phyloP scores from a whole-genome alignment of 257 asterid genomes.

The Osmanthus fragrans region DNA sequence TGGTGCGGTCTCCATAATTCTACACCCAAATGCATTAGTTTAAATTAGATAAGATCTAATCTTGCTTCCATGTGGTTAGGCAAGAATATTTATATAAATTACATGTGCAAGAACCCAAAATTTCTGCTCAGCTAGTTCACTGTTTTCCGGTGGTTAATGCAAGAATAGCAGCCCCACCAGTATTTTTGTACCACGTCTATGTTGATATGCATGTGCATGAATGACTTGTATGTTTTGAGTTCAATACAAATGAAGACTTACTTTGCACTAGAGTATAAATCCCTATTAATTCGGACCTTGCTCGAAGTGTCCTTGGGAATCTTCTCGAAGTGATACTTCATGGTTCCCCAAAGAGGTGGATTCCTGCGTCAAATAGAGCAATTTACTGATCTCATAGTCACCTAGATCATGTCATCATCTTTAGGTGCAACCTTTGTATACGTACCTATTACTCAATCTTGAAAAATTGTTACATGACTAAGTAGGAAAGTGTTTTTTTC shows the following conservation, averaged over 20 bases:
- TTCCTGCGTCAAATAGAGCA: slow-evolving; percentile 49
- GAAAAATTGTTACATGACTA: not conserved
- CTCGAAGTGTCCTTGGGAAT: slow-evolving; percentile 91
- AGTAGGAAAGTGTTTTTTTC: not conserved
- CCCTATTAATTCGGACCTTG: slow-evolving; percentile 91
- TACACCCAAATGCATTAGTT: slow-evolving; percentile 29
- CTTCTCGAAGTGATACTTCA: slow-evolving; percentile 88
- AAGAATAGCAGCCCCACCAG: not conserved
- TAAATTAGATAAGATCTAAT: not conserved
- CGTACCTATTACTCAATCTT: not conserved
- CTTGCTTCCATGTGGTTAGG: not conserved
- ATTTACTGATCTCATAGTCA: not conserved
- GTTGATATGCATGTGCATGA: not conserved
- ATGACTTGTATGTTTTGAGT: not conserved
- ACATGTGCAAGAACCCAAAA: not conserved
- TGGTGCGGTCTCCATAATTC: slow-evolving; percentile 96
- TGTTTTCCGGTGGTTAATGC: not conserved
- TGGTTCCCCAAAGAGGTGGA: slow-evolving; percentile 95
- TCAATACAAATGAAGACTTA: slow-evolving; percentile 36
- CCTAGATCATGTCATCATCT: not conserved
- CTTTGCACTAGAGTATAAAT: slow-evolving; percentile 73
- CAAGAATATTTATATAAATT: not conserved
- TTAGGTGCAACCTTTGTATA: not conserved
- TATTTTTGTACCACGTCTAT: not conserved
- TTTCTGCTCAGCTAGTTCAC: not conserved